Base-by-base conservation (phyloP, 805 yeast species). In the Henningerozyma blattae region DNA sequence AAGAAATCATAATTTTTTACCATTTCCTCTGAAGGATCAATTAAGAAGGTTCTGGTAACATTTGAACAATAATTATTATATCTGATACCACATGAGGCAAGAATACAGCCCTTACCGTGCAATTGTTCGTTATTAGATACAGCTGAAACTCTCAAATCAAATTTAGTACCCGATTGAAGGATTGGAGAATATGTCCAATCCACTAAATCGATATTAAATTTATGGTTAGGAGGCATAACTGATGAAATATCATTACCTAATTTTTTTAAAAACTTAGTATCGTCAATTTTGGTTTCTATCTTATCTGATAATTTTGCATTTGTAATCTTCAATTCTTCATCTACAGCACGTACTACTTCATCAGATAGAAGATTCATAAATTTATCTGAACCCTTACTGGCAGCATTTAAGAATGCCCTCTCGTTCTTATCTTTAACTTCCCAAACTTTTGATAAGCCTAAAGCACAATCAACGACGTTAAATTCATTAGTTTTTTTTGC, bases 131-230 rank as follows among this genome's bases (percentile, higher is more conserved):
- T 69, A 34, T 73, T 72, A 1, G 94, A 78, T 37, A 76, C 72
- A 1, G 94, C 94, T 37, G 89, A 76, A 28, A 93, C 87, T 47
- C 70, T 77, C 50, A 87, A 64, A 56, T 86, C 94, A 50, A 76
- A 87, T 35, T 75, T 74, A 24, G 84, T 85, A 35, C 94, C 94
- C 45, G 93, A 79, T 61, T 85, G 94, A 34, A 86, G 70, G 34
- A 86, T 82, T 19, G 97, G 96, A 35, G 86, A 75, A 56, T 83
- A 85, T 44, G 94, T 82, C 95, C 96, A 89, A 54, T 89, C 97
- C 15, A 89, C 61, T 42, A 75, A 71, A 40, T 72, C 75, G 4
- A 78, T 64, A 48, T 85, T 94, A 40, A 86, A 79, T 35, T 80
- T 89, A 22, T 70, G 62, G 30, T 80, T 77, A 6, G 44, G 17